phyloP scores from a whole-genome alignment of 2,329 filamentous ascomycete species.

The Sporothrix brasiliensis region DNA sequence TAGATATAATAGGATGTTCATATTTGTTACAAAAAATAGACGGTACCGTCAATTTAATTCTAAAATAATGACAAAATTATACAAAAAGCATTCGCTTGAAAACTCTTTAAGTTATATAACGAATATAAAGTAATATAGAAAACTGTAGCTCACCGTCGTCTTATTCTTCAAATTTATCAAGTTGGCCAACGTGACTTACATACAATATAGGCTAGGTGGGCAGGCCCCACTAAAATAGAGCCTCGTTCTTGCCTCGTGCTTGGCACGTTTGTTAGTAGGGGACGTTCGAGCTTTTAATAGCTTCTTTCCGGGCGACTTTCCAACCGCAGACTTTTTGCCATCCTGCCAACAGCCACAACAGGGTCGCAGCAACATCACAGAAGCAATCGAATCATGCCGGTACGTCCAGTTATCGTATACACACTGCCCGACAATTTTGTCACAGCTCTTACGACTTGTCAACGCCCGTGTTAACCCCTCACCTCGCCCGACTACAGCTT shows the following conservation, averaged over 20 bases:
- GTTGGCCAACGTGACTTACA: background rate
- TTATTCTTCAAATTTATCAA: background rate
- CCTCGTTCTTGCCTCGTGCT: conserved; percentile 4
- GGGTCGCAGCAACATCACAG: background rate
- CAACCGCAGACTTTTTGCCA: background rate
- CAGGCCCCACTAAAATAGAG: background rate
- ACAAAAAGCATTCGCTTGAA: too few relatives aligned
- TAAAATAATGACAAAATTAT: too few relatives aligned
- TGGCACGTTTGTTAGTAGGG: background rate
- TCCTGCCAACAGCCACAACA: background rate
- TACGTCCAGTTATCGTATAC: background rate
- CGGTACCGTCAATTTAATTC: too few relatives aligned
- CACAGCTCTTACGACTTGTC: background rate
- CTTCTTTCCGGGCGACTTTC: conserved; percentile 19
- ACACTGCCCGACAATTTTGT: background rate
- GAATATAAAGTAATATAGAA: too few relatives aligned
- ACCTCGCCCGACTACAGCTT: conserved; percentile 50
- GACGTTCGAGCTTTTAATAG: conserved; percentile 1
- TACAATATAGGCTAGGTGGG: background rate
- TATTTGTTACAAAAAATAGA: too few relatives aligned
- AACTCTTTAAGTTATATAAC: too few relatives aligned
- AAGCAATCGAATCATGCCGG: conserved; percentile 27
- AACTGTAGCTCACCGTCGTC: background rate
- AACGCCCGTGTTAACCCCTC: too few relatives aligned
- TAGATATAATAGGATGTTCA: too few relatives aligned